Conservation (phyloP, 257 asterid species). For the Vinca minor region DNA sequence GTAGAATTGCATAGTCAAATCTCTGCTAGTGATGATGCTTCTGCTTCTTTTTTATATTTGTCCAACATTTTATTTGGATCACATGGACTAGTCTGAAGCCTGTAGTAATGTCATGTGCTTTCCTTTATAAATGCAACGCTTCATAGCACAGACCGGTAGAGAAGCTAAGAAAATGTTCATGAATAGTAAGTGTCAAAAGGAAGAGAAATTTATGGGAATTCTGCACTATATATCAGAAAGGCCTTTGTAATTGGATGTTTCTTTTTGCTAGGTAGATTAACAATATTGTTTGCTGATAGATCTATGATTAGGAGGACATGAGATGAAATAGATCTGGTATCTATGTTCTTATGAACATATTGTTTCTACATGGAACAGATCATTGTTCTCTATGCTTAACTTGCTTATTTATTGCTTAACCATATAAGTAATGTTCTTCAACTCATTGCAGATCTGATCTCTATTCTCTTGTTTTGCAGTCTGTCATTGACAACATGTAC, state of each 20-base stretch:
- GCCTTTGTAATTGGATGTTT: not conserved
- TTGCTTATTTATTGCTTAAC: not conserved
- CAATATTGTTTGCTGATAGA: not conserved
- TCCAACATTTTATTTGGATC: not conserved
- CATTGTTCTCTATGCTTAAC: not conserved
- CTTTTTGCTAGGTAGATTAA: too few relatives aligned
- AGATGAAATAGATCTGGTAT: too few relatives aligned
- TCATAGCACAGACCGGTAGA: not conserved
- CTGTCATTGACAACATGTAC: constrained; percentile 60
- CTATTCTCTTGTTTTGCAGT: constrained; percentile 39
- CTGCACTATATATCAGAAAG: not conserved
- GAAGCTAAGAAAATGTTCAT: not conserved
- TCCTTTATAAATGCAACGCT: not conserved
- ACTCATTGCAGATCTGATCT: not conserved
- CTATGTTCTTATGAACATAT: too few relatives aligned
- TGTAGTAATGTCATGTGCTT: not conserved
- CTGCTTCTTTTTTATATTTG: not conserved
- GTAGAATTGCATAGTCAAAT: not conserved
- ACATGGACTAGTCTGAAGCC: not conserved
- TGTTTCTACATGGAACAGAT: not conserved
- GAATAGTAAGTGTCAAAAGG: not conserved
- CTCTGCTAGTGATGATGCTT: not conserved
- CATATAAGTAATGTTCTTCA: too few relatives aligned
- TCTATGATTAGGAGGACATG: not conserved
- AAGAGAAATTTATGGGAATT: not conserved